Evolutionary conservation across 768 basidiomycete species (phyloP), one percentile per base, ranked within the genome.

Genomic region (Boletus vermiculosoides): DNA sequence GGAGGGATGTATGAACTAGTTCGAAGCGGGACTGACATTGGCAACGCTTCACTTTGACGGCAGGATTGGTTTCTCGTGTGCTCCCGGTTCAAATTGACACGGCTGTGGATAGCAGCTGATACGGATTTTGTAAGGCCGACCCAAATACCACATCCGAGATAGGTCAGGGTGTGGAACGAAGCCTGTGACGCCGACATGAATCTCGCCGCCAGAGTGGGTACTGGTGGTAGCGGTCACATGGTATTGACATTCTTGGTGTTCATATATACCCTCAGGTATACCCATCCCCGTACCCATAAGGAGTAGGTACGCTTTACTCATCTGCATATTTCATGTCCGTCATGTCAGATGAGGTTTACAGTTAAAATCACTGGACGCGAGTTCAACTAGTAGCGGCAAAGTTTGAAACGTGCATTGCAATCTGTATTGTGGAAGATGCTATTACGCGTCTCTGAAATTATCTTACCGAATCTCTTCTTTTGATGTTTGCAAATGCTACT

Each of bases 281-380:
- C n/a, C n/a, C n/a, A n/a, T n/a, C n/a, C n/a, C n/a, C n/a, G n/a
- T n/a, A n/a, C n/a, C n/a, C n/a, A n/a, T n/a, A n/a, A n/a, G n/a
- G n/a, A n/a, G n/a, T n/a, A n/a, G 77, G 83, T 83, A 64, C 57
- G 79, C 61, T 22, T 52, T 53, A 11, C 5, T n/a, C n/a, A 23
- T 54, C 42, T 22, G 1, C 4, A 5, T 44, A 16, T 25, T 46
- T 41, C 25, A 8, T 13, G 45, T 46, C 33, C 28, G 10, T 4
- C 2, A 9, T 11, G 33, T 49, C 62, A 64, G 42, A 69, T 25
- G 20, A 8, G 0, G 13, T 41, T 37, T 11, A n/a, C 58, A 82
- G 83, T 85, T 49, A 80, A 79, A 56, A 77, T 85, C 58, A 78
- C 78, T 54, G 84, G 84, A 25, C 84, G 81, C 74, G 83, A 84